phyloP scores from a whole-genome alignment of 2,329 filamentous ascomycete species.

The Sclerotinia nivalis region DNA sequence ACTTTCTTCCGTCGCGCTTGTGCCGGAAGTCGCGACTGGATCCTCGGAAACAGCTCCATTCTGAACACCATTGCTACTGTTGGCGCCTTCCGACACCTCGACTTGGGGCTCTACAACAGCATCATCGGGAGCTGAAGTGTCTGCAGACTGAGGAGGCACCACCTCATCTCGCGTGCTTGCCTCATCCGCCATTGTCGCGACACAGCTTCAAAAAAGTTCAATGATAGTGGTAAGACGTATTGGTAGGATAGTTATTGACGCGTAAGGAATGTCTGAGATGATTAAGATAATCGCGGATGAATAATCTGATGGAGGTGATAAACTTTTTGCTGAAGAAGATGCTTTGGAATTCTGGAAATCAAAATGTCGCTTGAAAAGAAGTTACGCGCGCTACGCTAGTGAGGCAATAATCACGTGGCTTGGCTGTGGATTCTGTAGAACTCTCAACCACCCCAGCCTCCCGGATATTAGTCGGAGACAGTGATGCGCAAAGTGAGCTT shows the following conservation, averaged over 20 bases:
- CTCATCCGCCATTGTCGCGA: slow-evolving; percentile 39
- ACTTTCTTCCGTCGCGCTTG: slow-evolving; percentile 30
- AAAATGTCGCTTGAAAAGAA: slow-evolving; percentile 27
- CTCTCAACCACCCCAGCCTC: slow-evolving; percentile 21
- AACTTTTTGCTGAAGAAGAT: slow-evolving; percentile 28
- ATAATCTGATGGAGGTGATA: slow-evolving; percentile 30
- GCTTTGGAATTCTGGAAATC: slow-evolving; percentile 29
- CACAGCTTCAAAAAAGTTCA: slow-evolving; percentile 25
- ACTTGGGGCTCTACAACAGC: slow-evolving; percentile 27
- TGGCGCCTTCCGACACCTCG: slow-evolving; percentile 29
- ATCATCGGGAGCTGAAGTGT: slow-evolving; percentile 24
- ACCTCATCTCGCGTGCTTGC: slow-evolving; percentile 31
- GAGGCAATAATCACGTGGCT: slow-evolving; percentile 21
- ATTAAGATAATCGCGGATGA: slow-evolving; percentile 25
- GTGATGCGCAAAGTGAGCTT: slow-evolving; percentile 16
- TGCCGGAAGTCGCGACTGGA: slow-evolving; percentile 35
- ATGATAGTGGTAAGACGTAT: slow-evolving; percentile 22
- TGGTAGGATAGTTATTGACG: slow-evolving; percentile 28
- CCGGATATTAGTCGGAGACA: slow-evolving; percentile 25
- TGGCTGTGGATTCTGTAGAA: slow-evolving; percentile 24
- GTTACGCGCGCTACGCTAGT: slow-evolving; percentile 25
- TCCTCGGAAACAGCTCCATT: slow-evolving; percentile 28
- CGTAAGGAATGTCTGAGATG: slow-evolving; percentile 28
- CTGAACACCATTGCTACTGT: slow-evolving; percentile 28
- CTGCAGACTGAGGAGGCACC: slow-evolving; percentile 27